These are phyloP conservation scores for Cicer pinnatifidum DNA, from an alignment of 306 rosid species.

Conservation along the genomic window DNA sequence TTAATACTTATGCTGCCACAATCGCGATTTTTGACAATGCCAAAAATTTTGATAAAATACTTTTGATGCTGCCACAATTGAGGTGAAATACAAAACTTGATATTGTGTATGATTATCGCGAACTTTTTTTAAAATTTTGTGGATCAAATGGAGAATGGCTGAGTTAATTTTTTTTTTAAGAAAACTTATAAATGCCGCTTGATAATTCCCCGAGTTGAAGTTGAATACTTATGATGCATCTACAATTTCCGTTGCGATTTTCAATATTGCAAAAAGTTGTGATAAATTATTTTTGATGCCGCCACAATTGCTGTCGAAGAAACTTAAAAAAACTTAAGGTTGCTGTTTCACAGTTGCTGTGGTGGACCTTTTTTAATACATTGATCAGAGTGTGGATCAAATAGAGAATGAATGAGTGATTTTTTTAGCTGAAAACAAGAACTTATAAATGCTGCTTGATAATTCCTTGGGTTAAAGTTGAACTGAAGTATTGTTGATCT, in stretches of 20 bases:
- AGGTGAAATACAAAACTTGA: neutral
- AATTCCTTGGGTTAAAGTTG: slow-evolving; percentile 1
- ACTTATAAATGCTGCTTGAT: neutral
- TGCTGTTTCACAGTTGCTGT: too few species aligned
- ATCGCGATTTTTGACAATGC: neutral
- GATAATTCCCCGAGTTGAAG: too few species aligned
- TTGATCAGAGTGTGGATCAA: neutral
- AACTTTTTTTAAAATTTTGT: neutral
- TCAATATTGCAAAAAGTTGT: too few species aligned
- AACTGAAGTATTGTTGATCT: slow-evolving; percentile 29
- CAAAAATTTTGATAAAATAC: neutral
- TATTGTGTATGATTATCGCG: neutral
- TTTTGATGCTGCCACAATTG: neutral
- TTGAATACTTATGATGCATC: too few species aligned
- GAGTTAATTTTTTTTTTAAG: neutral
- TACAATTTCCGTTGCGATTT: too few species aligned
- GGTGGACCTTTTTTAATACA: too few species aligned
- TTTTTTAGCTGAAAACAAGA: neutral
- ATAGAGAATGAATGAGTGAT: neutral
- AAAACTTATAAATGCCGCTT: too few species aligned
- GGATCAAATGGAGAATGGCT: slow-evolving; percentile 12
- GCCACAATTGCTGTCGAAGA: too few species aligned
- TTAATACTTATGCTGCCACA: neutral
- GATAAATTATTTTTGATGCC: too few species aligned
- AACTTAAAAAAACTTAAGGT: too few species aligned